Evolutionary conservation across 164 flowering plant species (phyloP).

Genomic region (Paratinospora sagittata): DNA sequence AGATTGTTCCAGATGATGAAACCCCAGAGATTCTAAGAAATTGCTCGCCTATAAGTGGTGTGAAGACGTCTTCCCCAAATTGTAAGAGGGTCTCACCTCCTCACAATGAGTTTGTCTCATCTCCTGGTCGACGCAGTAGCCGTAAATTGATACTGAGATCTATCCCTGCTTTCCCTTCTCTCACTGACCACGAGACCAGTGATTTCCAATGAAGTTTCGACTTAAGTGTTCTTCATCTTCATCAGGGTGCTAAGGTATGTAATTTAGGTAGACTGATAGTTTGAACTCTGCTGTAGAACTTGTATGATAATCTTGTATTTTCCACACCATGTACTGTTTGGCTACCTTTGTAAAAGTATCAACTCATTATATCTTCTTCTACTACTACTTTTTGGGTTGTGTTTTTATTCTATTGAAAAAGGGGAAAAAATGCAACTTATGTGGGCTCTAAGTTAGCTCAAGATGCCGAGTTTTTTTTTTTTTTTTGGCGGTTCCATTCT

Average conservation of each 20-base stretch:
- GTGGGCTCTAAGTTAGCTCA: not conserved
- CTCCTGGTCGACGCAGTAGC: slow-evolving; percentile 50
- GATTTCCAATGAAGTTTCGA: slow-evolving; percentile 11
- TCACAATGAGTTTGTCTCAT: slow-evolving; percentile 30
- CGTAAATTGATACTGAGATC: slow-evolving; percentile 77
- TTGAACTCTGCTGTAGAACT: not conserved
- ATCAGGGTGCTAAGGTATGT: slow-evolving; percentile 15
- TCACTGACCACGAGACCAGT: slow-evolving; percentile 29
- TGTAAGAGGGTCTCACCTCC: slow-evolving; percentile 92
- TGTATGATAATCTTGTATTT: slow-evolving; percentile 24
- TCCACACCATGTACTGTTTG: slow-evolving; percentile 10
- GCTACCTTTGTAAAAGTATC: slow-evolving; percentile 15
- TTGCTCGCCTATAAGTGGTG: slow-evolving; percentile 43
- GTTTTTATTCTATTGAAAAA: not conserved
- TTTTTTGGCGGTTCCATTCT: not conserved
- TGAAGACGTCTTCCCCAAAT: slow-evolving; percentile 77
- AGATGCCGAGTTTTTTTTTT: not conserved
- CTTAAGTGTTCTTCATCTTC: slow-evolving; percentile 7
- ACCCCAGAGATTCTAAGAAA: slow-evolving; percentile 61
- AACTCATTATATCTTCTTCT: not conserved
- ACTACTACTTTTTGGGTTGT: no score
- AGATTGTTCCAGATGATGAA: slow-evolving; percentile 46
- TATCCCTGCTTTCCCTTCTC: slow-evolving; percentile 84
- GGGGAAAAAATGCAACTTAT: not conserved
- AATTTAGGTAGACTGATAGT: slow-evolving; percentile 13